These are phyloP conservation scores for Fusarium agapanthi DNA, from an alignment of 2,329 filamentous ascomycete genomes.

Conservation along the genomic window DNA sequence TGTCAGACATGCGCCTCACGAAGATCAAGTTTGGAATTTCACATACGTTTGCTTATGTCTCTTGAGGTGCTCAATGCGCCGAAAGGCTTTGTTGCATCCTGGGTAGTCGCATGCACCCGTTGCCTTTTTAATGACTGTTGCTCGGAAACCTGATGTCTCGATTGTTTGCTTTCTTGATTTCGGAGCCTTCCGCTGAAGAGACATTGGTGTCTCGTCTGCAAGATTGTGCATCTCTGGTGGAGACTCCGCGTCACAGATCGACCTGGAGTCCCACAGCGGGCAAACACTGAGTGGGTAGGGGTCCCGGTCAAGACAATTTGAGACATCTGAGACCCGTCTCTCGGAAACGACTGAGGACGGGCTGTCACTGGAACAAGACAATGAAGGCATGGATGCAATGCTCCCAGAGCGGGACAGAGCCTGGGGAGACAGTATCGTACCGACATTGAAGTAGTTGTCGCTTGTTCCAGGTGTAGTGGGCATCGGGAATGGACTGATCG, in stretches of 20 bases:
- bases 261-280: slow-evolving; percentile 18
- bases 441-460: neutral
- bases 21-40: neutral
- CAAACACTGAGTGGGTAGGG: neutral
- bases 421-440: slow-evolving; percentile 47
- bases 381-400: slow-evolving; percentile 47
- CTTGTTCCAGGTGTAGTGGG: neutral
- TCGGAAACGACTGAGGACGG: slow-evolving; percentile 49
- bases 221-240: slow-evolving; percentile 52
- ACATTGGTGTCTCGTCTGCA: slow-evolving; percentile 52
- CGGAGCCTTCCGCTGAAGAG: slow-evolving; percentile 50
- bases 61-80: slow-evolving; percentile 64
- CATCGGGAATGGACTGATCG: neutral
- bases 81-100: slow-evolving; percentile 58
- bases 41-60: slow-evolving; percentile 62
- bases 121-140: slow-evolving; percentile 41
- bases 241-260: slow-evolving; percentile 44
- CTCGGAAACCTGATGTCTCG: neutral
- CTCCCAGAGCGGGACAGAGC: slow-evolving; percentile 50
- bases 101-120: slow-evolving; percentile 56
- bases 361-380: slow-evolving; percentile 51
- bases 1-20: neutral
- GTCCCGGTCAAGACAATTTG: slow-evolving; percentile 46
- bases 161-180: slow-evolving; percentile 25
- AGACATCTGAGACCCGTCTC: slow-evolving; percentile 43